A percentile compares a stretch with the other conserved stretches of the same genome.
phyloP scores from a whole-genome alignment of 345 rosid species.

The Cardamine chenopodiifolia region DNA sequence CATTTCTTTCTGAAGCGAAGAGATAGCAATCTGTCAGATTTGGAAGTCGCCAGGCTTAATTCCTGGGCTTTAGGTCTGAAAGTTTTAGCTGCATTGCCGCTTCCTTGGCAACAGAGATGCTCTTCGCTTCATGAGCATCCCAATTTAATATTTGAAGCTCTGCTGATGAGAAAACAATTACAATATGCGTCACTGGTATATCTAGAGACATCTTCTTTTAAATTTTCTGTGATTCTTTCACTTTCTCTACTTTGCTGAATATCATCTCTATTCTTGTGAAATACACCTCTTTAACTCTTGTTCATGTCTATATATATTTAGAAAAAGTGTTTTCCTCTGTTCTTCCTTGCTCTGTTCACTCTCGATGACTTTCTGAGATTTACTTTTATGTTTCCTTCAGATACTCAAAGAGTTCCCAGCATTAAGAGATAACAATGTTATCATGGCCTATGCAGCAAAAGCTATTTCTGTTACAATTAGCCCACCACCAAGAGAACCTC shows the following conservation, averaged over 20 bases:
- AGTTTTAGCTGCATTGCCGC: conserved; percentile 91
- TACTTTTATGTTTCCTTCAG: conserved; percentile 51
- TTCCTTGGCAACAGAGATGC: conserved; percentile 99
- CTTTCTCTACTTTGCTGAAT: conserved; percentile 13
- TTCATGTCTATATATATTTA: conserved; percentile 14
- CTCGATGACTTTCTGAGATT: conserved; percentile 30
- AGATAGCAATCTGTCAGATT: conserved; percentile 79
- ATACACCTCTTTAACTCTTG: conserved; percentile 1
- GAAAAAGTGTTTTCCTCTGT: not conserved
- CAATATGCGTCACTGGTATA: conserved; percentile 85
- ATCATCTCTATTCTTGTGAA: conserved; percentile 15
- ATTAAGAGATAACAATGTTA: conserved; percentile 72
- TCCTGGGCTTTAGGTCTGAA: conserved; percentile 99
- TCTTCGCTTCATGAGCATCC: conserved; percentile 98
- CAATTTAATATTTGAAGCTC: conserved; percentile 87
- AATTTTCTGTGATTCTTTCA: not conserved
- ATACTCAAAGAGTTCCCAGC: conserved; percentile 89
- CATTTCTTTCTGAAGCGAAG: conserved; percentile 93
- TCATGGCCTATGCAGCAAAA: conserved; percentile 86
- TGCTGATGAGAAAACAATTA: conserved; percentile 94
- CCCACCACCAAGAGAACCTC: conserved; percentile 76
- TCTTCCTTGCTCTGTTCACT: too few relatives aligned
- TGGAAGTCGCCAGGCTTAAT: conserved; percentile 82
- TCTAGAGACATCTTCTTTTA: conserved; percentile 18
- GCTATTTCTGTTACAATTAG: conserved; percentile 74